Conservation (phyloP, 2,329 filamentous ascomycete species). For the Microcyclospora tardicrescens region DNA sequence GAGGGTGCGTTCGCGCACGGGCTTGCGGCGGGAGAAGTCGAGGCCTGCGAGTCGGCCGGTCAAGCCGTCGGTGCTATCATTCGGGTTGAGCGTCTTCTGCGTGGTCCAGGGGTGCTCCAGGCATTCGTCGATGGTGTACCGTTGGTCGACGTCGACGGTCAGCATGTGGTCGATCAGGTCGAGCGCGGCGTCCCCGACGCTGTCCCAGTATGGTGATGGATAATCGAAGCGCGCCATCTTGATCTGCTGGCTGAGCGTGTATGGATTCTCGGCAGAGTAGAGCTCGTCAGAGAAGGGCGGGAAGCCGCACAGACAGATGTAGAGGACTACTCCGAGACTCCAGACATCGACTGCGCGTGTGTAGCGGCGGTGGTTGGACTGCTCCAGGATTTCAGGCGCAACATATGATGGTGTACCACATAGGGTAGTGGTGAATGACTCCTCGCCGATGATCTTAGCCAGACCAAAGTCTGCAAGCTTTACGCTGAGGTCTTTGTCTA, state of each 20-base stretch:
- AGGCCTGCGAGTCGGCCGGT: conserved; percentile 73
- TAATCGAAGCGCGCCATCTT: conserved; percentile 83
- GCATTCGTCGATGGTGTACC: conserved; percentile 83
- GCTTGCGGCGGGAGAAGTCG: conserved; percentile 72
- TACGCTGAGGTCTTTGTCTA: conserved; percentile 70
- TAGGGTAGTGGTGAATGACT: conserved; percentile 92
- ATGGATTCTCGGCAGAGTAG: conserved; percentile 63
- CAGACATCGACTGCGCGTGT: conserved; percentile 92
- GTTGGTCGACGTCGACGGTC: conserved; percentile 68
- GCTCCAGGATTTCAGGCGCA: conserved; percentile 84
- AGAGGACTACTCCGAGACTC: conserved; percentile 94
- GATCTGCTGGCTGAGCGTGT: conserved; percentile 78
- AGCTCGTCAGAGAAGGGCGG: conserved; percentile 95
- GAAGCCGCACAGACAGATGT: conserved; percentile 94
- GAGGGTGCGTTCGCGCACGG: conserved; percentile 71
- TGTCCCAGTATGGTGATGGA: conserved; percentile 91
- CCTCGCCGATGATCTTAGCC: conserved; percentile 96
- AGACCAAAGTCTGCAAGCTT: conserved; percentile 95
- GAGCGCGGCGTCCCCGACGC: conserved; percentile 71
- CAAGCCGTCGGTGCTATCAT: conserved; percentile 83
- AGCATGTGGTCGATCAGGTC: conserved; percentile 94
- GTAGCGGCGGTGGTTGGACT: conserved; percentile 70
- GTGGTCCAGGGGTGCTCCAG: conserved; percentile 84
- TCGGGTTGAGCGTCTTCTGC: conserved; percentile 22
- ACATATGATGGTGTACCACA: conserved; percentile 86